These are phyloP conservation scores for Astragalus glycyphyllos DNA, from an alignment of 306 rosid genomes.

Conservation along the genomic window DNA sequence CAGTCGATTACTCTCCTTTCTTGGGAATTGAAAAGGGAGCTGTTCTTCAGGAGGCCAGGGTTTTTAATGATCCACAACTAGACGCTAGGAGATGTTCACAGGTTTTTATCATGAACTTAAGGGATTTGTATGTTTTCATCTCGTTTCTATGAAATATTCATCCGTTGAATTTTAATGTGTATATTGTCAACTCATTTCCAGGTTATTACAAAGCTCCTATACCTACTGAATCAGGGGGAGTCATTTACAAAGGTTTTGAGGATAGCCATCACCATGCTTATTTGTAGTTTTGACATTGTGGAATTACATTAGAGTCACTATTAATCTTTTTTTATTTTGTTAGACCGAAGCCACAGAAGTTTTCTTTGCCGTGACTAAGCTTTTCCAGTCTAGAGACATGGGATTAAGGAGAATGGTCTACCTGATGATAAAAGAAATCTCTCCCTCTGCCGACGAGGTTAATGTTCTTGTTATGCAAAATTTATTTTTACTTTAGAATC, in stretches of 20 bases:
- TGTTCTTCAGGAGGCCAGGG: conserved; percentile 98
- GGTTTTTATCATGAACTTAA: conserved; percentile 54
- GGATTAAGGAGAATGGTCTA: conserved; percentile 99
- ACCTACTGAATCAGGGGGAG: conserved; percentile 97
- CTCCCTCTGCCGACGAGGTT: conserved; percentile 99
- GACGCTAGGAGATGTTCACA: conserved; percentile 98
- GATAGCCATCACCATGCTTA: conserved; percentile 41
- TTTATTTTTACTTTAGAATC: conserved; percentile 32
- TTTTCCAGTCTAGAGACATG: conserved; percentile 94
- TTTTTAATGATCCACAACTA: conserved; percentile 96
- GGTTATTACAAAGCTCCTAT: conserved; percentile 96
- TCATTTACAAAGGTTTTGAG: conserved; percentile 81
- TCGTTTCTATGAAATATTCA: conserved; percentile 35
- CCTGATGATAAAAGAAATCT: conserved; percentile 91
- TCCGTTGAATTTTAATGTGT: conserved; percentile 40
- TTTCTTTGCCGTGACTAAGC: conserved; percentile 97
- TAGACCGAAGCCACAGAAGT: conserved; percentile 97
- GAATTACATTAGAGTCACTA: conserved; percentile 28
- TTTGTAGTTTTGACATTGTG: conserved; percentile 4
- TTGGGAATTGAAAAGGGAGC: conserved; percentile 96
- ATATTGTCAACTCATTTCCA: conserved; percentile 40
- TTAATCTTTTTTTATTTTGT: conserved; percentile 33
- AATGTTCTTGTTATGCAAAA: conserved; percentile 6
- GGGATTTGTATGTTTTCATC: conserved; percentile 29
- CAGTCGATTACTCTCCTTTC: conserved; percentile 91